Evolutionary conservation across 2,329 filamentous ascomycete genomes (phyloP), one percentile per base, ranked within the genome.

Genomic region (Fusarium brachygibbosum): DNA sequence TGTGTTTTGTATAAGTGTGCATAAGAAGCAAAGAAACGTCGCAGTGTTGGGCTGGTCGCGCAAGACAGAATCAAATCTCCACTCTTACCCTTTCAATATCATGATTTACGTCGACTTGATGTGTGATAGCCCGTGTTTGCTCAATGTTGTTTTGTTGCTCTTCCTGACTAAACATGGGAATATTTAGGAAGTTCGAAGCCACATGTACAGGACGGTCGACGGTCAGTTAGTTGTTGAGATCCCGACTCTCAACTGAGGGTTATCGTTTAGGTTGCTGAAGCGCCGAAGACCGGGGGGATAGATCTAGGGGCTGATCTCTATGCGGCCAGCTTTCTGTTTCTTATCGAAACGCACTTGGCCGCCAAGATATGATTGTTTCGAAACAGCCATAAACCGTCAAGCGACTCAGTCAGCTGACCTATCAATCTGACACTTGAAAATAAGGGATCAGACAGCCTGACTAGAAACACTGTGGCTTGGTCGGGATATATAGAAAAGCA

Each of bases 51-150:
- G 56, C 63, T 64, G 63, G 74, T 73, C 69, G 73, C 62, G 69
- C 73, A 59, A 58, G 59, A 65, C 63, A 67, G 38, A 70, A 72
- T 69, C 66, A 63, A 77, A 76, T 76, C 74, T 76, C 76, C 73
- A 75, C 75, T 76, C 70, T 62, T 73, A 56, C 70, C 68, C 63
- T 73, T 72, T 69, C 59, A 69, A 69, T 51, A 58, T 46, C 42
- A 52, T 42, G 58, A 63, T 52, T 48, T 52, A 54, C 3, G 40
- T 50, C 35, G 46, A 34, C 25, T 21, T 17, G n/a, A 29, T 29
- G n/a, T 31, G 34, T 57, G 23, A 50, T 42, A 46, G 21, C 29
- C 23, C 35, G 16, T 50, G 32, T 25, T 25, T 28, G 35, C 21
- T 17, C 12, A 19, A 19, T 6, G 28, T 23, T 23, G 8, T 59